These are phyloP conservation scores for Saprolegnia diclina DNA, from an alignment of 352 stramenopile species.

Conservation along the genomic window DNA sequence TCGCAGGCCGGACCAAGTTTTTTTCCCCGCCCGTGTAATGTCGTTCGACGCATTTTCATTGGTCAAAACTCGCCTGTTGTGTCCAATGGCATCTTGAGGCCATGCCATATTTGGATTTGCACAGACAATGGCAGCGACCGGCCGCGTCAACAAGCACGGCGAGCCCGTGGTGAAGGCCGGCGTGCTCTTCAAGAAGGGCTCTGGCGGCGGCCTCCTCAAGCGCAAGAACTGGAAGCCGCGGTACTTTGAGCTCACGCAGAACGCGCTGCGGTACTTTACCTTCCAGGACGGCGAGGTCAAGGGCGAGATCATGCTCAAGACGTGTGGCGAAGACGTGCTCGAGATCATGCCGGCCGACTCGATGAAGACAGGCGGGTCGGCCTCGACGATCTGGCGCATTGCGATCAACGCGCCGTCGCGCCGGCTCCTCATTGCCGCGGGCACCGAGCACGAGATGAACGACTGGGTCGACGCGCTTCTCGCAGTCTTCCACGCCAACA, in stretches of 20 bases:
- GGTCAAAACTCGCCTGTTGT: background rate
- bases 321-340: slow-evolving; percentile 34
- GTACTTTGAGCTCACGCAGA: slow-evolving; percentile 42
- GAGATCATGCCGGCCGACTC: slow-evolving; percentile 38
- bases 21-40: slow-evolving; percentile 1
- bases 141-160: slow-evolving; percentile 5
- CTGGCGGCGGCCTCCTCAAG: slow-evolving; percentile 37
- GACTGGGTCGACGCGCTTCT: slow-evolving; percentile 39
- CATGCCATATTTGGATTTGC: slow-evolving; percentile 13
- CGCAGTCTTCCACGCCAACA: slow-evolving; percentile 33
- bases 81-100: background rate
- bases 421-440: slow-evolving; percentile 35
- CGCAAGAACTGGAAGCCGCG: slow-evolving; percentile 50
- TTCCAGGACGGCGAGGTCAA: slow-evolving; percentile 34
- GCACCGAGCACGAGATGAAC: slow-evolving; percentile 45
- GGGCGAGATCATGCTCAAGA: slow-evolving; percentile 35
- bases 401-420: slow-evolving; percentile 36
- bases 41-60: background rate
- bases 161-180: slow-evolving; percentile 28
- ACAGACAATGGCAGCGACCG: background rate
- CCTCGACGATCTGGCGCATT: slow-evolving; percentile 47
- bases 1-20: background rate
- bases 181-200: slow-evolving; percentile 50
- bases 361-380: slow-evolving; percentile 42
- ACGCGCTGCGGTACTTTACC: slow-evolving; percentile 35